Evolutionary conservation across 2,329 filamentous ascomycete genomes (phyloP), one percentile per base, ranked within the genome.

Genomic region (Penicillium brasilianum): DNA sequence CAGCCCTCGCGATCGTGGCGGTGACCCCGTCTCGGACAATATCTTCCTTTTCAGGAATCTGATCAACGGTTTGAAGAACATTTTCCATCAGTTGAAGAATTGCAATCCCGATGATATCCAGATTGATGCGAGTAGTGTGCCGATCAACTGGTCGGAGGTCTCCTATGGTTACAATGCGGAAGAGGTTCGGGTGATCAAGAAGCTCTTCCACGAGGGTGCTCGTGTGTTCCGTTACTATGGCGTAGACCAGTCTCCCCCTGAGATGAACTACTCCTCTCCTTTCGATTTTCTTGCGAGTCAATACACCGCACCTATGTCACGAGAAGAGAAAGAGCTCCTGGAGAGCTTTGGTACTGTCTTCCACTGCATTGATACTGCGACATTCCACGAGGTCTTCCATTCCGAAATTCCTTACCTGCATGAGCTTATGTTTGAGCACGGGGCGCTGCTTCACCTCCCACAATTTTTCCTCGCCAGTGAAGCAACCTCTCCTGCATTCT

Each of bases 391-490:
- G 80, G 93, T 99, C 43, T 99, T 99, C 76, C 92, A 97, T 74
- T 92, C 93, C 62, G 95, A 98, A 80, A 98, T 99, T 62, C 94
- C 94, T 39, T 92, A 92, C 76, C 87, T 99, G 39, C 98, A 99
- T 76, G 90, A 97, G 65, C 94, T 98, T 85, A 97, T 97, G 79
- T 97, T 98, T 74, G 92, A 98, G 74, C 95, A 99, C 77, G 93
- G 93, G 1, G 91, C 92, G 28, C 84, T 99, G 41, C 84, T 99
- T 55, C 95, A 99, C 76, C 91, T 99, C 59, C 94, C 95, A 7
- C 95, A 99, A 73, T 99, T 98, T 77, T 95, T 99, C 78, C 86
- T 99, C 55, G 95, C 96, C n/a, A 97, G 93, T 71, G 95, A 99
- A 80, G 94, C 94, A 4, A 99, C 96, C 0, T 97, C 93, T 28